Base-by-base conservation (phyloP, 306 rosid genomes). In the Senna siamea region DNA sequence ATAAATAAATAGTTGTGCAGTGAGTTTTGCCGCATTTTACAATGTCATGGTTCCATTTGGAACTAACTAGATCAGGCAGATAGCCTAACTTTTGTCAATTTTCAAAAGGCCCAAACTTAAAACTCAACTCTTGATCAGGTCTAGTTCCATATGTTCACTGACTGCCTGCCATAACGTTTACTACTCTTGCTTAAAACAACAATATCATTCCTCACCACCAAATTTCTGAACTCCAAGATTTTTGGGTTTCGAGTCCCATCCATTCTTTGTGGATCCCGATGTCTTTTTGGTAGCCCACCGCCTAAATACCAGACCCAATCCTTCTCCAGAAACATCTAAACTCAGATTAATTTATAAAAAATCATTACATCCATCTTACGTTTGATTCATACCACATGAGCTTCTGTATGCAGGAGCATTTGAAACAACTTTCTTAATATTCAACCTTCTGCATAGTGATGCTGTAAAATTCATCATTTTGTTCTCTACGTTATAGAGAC, bases 271-370 rank as follows among this genome's bases (percentile, higher is more conserved):
- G 58, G 98, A 91, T 53, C 97, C 98, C 7, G 91, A 97, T 14
- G 87, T 62, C 85, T 85, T 91, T 73, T 93, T 91, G 35, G 94
- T 76, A 79, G 98, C 98, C 97, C 98, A 93, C 7, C 98, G 92
- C 73, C 91, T 78, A 67, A 91, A 86, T 43, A 87, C 76, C 60
- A 93, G 43, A 83, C 90, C 85, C 81, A 91, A 81, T 59, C 96
- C 97, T 66, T 83, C 91, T 54, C 89, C 89, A 47, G 88, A 83
- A 70, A 80, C 92, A 82, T 89, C 92, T 93, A 75, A 26, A 66
- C 15, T 17, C 47, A 60, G 15, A 59, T 35, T 34, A n/a, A 60
- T 35, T 15, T 15, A 14, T 20, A 13, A 2, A 2, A 10, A 44
- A 38, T 26, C 1, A 26, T 26, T 63, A 56, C 66, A 47, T 44